Evolutionary conservation across 192 early-diverging fungal species (phyloP).

Genomic region (Backusella westeae): DNA sequence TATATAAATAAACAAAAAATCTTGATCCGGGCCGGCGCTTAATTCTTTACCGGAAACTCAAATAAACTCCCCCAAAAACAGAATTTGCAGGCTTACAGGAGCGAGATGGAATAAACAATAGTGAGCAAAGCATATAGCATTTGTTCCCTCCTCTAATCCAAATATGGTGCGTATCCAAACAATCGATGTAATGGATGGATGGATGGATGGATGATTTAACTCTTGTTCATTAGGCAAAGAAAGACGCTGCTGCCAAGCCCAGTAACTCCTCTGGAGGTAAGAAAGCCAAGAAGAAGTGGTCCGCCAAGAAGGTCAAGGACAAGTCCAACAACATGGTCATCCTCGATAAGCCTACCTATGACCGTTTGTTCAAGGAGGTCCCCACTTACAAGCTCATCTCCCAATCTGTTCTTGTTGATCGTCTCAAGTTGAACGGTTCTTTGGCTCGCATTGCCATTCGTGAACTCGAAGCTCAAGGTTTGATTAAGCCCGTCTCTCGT

Average conservation of each 20-base stretch:
- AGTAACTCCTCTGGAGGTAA: slow-evolving; percentile 58
- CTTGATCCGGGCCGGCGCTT: not conserved
- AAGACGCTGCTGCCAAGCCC: slow-evolving; percentile 59
- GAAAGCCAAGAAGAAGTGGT: slow-evolving; percentile 92
- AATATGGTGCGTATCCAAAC: slow-evolving; percentile 1
- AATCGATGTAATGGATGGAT: not conserved
- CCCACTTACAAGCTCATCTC: slow-evolving; percentile 99
- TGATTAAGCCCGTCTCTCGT: slow-evolving; percentile 87
- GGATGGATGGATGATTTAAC: not conserved
- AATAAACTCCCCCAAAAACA: not conserved
- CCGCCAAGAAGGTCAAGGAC: slow-evolving; percentile 99
- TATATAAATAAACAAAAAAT: not conserved
- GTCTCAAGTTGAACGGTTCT: slow-evolving; percentile 96
- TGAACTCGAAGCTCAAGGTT: slow-evolving; percentile 88
- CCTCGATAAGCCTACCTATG: slow-evolving; percentile 97
- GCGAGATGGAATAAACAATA: not conserved
- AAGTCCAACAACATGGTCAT: slow-evolving; percentile 99
- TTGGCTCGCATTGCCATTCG: slow-evolving; percentile 93
- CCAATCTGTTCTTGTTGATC: slow-evolving; percentile 97
- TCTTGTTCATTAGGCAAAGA: slow-evolving; percentile 46
- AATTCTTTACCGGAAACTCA: not conserved
- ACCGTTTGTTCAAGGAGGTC: slow-evolving; percentile 99
- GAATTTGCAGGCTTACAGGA: not conserved
- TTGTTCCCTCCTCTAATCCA: slow-evolving; percentile 15
- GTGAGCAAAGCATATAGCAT: not conserved